Base-by-base conservation (phyloP, 2,329 filamentous ascomycete genomes). In the Camillea tinctor region DNA sequence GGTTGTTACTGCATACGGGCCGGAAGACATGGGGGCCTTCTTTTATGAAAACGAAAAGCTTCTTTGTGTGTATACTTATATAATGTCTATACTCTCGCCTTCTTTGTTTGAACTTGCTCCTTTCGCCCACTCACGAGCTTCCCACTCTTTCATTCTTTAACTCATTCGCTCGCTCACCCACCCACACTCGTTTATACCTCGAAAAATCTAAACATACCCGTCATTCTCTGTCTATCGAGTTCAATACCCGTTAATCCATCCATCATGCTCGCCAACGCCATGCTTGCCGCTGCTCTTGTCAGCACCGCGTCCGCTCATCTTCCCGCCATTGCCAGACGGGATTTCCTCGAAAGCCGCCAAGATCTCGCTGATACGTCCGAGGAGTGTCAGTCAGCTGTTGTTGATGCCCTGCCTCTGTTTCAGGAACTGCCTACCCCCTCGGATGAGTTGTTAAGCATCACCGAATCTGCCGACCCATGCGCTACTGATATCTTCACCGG, bases 321-420 rank as follows among this genome's bases (percentile, higher is more conserved):
- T 22, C 64, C 68, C 3, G 50, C 52, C 13, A 44, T 68, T 22
- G 62, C 60, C 36, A 51, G 60, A 55, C 67, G 65, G 44, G 66
- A 64, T 55, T 56, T 63, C 57, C n/a, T 67, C 58, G 52, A 66
- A 57, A 51, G 21, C 44, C 64, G 67, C 20, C 64, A 67, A 61
- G 11, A 52, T 50, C 52, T n/a, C 21, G 44, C 22, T 22, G 19
- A 59, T 61, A 54, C 57, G 58, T 8, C n/a, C n/a, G n/a, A n/a
- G n/a, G n/a, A n/a, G 23, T 71, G 70, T 60, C 23, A 58, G 22
- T 60, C 62, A 23, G 68, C 65, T 1, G n/a, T 69, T 11, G 54
- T 5, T 22, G 40, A 36, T 1, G 52, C 66, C 3, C 15, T 61
- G 50, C 64, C 68, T 3, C 17, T 69, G n/a, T 66, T 66, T 60